These are phyloP conservation scores for Coniochaeta sp. DNA, from an alignment of 2,329 filamentous ascomycete genomes.

Conservation along the genomic window DNA sequence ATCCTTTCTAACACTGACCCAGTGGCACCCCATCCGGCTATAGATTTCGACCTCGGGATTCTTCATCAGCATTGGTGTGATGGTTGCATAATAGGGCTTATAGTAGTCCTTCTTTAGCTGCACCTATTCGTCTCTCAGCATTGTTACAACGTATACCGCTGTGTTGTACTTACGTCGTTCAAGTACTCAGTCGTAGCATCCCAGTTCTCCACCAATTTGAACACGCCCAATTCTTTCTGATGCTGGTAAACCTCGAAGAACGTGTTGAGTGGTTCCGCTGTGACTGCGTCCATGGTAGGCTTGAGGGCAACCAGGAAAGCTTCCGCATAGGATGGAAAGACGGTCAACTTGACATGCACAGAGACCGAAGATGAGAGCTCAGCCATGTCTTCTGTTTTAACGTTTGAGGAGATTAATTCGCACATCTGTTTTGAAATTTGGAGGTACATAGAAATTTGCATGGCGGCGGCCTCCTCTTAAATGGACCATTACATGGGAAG, in stretches of 20 bases:
- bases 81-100: background rate
- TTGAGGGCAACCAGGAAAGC: background rate
- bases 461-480: too few relatives aligned
- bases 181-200: background rate
- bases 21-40: background rate
- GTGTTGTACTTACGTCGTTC: background rate
- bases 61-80: background rate
- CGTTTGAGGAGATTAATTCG: too few relatives aligned
- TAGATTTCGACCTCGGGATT: background rate
- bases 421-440: background rate
- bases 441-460: too few relatives aligned
- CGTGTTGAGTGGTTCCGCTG: background rate
- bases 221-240: background rate
- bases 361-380: background rate
- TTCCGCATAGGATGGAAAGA: background rate
- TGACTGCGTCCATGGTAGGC: background rate
- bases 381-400: background rate
- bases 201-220: background rate
- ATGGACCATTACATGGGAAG: too few relatives aligned
- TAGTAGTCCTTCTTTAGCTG: background rate
- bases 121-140: background rate
- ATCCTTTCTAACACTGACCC: background rate
- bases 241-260: background rate
- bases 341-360: background rate
- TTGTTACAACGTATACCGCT: too few relatives aligned